Evolutionary conservation across 768 basidiomycete genomes (phyloP).

Genomic region (Boletus coccyginus): DNA sequence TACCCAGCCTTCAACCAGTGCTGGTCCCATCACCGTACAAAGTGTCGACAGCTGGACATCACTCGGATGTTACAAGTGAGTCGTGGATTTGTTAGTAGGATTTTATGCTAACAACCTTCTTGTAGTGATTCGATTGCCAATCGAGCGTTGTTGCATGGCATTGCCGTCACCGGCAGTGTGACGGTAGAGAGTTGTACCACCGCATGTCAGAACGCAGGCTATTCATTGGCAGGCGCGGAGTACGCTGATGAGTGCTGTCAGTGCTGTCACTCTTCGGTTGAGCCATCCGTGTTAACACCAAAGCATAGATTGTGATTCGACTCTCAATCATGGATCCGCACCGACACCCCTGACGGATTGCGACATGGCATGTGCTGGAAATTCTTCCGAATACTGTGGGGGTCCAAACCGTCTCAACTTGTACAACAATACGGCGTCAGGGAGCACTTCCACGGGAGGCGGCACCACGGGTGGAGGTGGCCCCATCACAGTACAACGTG

Average conservation of each 20-base stretch:
- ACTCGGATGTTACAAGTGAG: conserved; percentile 73
- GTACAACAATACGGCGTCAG: conserved; percentile 14
- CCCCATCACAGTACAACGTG: conserved; percentile 49
- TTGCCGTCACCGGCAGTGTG: conserved; percentile 36
- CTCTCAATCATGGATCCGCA: conserved; percentile 18
- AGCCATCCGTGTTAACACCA: conserved; percentile 41
- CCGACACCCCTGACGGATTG: conserved; percentile 53
- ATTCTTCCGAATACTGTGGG: conserved; percentile 60
- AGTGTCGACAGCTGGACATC: conserved; percentile 63
- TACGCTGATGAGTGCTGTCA: conserved; percentile 49
- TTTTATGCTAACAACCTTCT: neutral
- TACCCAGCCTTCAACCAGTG: conserved; percentile 40
- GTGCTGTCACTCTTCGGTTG: conserved; percentile 15
- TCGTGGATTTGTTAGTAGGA: neutral
- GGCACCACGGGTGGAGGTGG: conserved; percentile 13
- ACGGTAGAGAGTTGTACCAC: conserved; percentile 49
- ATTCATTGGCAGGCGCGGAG: conserved; percentile 44
- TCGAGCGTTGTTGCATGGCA: conserved; percentile 33
- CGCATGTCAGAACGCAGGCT: conserved; percentile 43
- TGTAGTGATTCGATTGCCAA: conserved; percentile 34
- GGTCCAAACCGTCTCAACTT: conserved; percentile 52
- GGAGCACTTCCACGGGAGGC: neutral
- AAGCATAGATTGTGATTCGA: conserved; percentile 32
- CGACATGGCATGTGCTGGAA: conserved; percentile 30
- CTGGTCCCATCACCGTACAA: conserved; percentile 50